Evolutionary conservation across 306 rosid genomes (phyloP).

Genomic region (Alnus rubra): DNA sequence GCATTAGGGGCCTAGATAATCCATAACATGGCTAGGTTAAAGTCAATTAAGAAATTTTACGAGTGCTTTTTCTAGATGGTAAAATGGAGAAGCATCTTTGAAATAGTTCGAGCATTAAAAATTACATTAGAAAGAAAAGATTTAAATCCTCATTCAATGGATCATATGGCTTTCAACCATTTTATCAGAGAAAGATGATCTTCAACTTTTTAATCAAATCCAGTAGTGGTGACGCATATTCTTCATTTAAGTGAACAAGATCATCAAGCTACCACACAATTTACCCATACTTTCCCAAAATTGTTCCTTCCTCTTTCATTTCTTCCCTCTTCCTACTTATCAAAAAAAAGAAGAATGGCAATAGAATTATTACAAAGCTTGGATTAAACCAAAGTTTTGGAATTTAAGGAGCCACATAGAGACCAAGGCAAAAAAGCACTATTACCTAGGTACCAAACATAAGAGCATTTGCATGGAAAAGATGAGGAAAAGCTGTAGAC

Average conservation of each 20-base stretch:
- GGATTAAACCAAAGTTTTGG: constrained; percentile 23
- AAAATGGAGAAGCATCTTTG: background rate
- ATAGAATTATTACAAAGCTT: constrained; percentile 29
- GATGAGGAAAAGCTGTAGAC: constrained; percentile 11
- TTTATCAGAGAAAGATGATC: background rate
- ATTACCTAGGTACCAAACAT: constrained; percentile 17
- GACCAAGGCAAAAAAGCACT: constrained; percentile 13
- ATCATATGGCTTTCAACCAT: background rate
- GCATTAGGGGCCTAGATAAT: background rate
- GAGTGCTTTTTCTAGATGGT: background rate
- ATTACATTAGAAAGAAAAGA: background rate
- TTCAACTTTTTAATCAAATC: background rate
- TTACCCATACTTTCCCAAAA: constrained; percentile 30
- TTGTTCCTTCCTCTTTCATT: constrained; percentile 32
- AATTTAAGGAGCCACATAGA: constrained; percentile 6
- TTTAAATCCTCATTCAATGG: no score
- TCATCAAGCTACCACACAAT: constrained; percentile 14
- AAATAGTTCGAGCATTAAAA: background rate
- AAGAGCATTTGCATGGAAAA: constrained; percentile 15
- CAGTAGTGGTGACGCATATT: background rate
- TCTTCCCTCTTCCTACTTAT: constrained; percentile 40
- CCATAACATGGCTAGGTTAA: background rate
- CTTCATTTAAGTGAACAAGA: background rate
- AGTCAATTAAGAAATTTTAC: background rate
- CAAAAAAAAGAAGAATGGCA: constrained; percentile 24